These are phyloP conservation scores for Micromonas pusilla DNA, from an alignment of 139 green algal genomes.

Conservation along the genomic window DNA sequence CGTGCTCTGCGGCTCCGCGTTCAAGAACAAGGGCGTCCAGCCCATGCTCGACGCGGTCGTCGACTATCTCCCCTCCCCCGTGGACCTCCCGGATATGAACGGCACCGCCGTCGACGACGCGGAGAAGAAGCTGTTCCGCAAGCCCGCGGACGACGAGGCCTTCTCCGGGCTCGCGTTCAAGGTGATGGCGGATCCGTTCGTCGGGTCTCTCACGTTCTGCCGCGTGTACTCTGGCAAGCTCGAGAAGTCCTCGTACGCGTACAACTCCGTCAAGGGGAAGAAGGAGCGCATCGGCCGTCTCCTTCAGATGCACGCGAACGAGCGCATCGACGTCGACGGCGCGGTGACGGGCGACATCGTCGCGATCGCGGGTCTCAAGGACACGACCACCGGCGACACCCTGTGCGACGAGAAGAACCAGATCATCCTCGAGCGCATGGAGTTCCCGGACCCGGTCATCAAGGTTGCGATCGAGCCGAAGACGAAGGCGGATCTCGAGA, in stretches of 20 bases:
- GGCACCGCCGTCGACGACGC: slow-evolving; percentile 51
- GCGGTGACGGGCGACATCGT: slow-evolving; percentile 91
- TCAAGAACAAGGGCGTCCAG: slow-evolving; percentile 99
- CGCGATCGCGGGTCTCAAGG: slow-evolving; percentile 90
- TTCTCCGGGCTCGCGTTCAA: slow-evolving; percentile 98
- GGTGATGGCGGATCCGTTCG: slow-evolving; percentile 95
- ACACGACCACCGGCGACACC: slow-evolving; percentile 90
- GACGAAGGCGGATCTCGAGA: slow-evolving; percentile 91
- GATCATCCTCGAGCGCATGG: slow-evolving; percentile 97
- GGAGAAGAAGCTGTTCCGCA: slow-evolving; percentile 65
- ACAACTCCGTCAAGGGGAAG: slow-evolving; percentile 89
- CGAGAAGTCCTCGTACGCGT: slow-evolving; percentile 72
- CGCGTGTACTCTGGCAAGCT: slow-evolving; percentile 82
- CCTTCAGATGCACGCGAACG: slow-evolving; percentile 98
- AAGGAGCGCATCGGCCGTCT: slow-evolving; percentile 96
- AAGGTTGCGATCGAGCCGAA: slow-evolving; percentile 98
- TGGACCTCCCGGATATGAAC: slow-evolving; percentile 62
- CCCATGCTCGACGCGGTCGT: slow-evolving; percentile 92
- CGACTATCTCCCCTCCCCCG: slow-evolving; percentile 87
- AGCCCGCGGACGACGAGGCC: slow-evolving; percentile 68
- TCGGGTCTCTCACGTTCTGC: slow-evolving; percentile 90
- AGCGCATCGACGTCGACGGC: slow-evolving; percentile 88
- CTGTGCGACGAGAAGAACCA: slow-evolving; percentile 85
- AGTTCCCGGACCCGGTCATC: slow-evolving; percentile 99
- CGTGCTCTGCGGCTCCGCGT: slow-evolving; percentile 89